Evolutionary conservation across 164 flowering plant species (phyloP).

Genomic region (Malania oleifera): DNA sequence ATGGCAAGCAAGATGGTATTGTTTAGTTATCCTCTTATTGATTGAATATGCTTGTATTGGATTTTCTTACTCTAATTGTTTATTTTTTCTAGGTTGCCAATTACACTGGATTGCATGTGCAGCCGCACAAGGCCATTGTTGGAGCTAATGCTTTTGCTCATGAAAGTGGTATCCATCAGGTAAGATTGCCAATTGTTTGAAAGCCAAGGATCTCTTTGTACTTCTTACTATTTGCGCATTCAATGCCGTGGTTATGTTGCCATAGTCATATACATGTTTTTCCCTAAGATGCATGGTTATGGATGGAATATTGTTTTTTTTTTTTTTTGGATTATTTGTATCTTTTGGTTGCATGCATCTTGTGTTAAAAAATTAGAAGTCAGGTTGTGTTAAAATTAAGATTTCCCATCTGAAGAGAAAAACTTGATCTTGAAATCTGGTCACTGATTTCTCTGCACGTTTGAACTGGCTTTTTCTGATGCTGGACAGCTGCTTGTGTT

Average conservation of each 20-base stretch:
- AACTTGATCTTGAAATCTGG: too few species aligned
- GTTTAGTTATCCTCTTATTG: constrained; percentile 6
- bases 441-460: too few species aligned
- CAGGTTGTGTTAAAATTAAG: neutral
- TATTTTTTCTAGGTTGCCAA: constrained; percentile 63
- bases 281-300: too few species aligned
- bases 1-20: constrained; percentile 94
- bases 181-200: constrained; percentile 12
- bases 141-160: constrained; percentile 99
- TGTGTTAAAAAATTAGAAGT: neutral
- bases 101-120: constrained; percentile 70
- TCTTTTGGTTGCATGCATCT: neutral
- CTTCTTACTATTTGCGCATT: neutral
- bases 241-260: too few species aligned
- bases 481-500: too few species aligned
- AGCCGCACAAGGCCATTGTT: constrained; percentile 97
- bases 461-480: too few species aligned
- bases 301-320: too few species aligned
- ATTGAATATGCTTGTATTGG: constrained; percentile 6
- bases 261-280: too few species aligned
- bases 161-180: constrained; percentile 99
- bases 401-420: too few species aligned
- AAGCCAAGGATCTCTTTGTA: neutral
- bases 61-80: constrained; percentile 3
- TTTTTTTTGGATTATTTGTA: neutral